phyloP scores from a whole-genome alignment of 2,329 filamentous ascomycete species.

The Cercospora citrullina region DNA sequence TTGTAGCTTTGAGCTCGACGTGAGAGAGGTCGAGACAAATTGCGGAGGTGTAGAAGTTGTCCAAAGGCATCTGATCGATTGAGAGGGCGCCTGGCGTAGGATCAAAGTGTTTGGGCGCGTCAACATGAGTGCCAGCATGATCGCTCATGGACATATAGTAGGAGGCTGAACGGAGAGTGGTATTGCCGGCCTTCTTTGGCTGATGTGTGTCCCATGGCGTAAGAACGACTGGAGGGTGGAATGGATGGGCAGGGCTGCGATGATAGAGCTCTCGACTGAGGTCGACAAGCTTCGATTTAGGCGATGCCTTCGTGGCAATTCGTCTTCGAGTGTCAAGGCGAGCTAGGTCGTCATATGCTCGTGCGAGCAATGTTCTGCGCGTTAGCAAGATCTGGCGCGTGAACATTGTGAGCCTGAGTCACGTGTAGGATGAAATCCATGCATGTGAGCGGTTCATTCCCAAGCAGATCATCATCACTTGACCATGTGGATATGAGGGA shows the following conservation, averaged over 20 bases:
- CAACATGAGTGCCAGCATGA: constrained; percentile 35
- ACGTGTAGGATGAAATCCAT: background rate
- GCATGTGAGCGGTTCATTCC: constrained; percentile 1
- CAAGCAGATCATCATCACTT: background rate
- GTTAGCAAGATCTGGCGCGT: background rate
- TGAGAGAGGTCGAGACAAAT: constrained; percentile 34
- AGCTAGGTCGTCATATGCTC: background rate
- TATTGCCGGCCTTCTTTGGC: constrained; percentile 33
- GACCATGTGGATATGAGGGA: background rate
- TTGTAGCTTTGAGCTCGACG: constrained; percentile 29
- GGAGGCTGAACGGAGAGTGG: constrained; percentile 31
- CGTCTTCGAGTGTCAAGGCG: background rate
- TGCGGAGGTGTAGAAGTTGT: constrained; percentile 34
- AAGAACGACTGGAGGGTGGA: constrained; percentile 31
- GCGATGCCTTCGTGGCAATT: constrained; percentile 4
- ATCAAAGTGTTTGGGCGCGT: constrained; percentile 36
- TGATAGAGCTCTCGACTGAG: constrained; percentile 33
- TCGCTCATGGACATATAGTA: constrained; percentile 34
- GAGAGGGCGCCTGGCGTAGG: constrained; percentile 29
- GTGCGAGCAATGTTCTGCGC: background rate
- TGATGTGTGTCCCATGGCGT: constrained; percentile 36
- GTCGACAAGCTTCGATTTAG: constrained; percentile 31
- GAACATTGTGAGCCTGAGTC: background rate
- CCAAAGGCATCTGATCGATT: constrained; percentile 34
- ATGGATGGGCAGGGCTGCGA: constrained; percentile 32